Evolutionary conservation across 2,329 filamentous ascomycete species (phyloP).

Genomic region (Pseudocercospora musae): DNA sequence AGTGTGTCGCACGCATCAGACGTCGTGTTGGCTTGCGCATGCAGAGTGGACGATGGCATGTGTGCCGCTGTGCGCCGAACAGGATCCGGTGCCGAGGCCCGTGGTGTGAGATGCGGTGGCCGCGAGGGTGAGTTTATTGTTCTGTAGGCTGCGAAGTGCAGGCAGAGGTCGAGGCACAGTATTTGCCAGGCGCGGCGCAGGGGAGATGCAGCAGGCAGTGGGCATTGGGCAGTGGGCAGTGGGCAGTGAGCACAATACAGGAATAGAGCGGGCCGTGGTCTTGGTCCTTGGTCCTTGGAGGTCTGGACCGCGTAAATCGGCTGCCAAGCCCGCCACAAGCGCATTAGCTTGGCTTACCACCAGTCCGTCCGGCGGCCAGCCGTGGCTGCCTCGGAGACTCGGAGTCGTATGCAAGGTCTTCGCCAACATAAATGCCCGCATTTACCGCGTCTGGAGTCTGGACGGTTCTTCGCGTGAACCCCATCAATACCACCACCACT

Average conservation of each 20-base stretch:
- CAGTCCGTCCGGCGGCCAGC: too few species aligned
- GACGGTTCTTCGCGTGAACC: not conserved
- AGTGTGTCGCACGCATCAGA: not conserved
- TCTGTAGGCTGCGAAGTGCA: not conserved
- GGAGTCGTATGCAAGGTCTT: not conserved
- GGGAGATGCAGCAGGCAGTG: too few species aligned
- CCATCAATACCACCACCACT: not conserved
- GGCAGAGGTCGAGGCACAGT: not conserved
- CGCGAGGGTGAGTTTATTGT: too few species aligned
- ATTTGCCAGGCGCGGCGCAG: not conserved
- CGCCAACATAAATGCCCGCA: not conserved
- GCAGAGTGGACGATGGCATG: not conserved
- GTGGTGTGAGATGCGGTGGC: not conserved
- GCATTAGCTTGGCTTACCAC: too few species aligned
- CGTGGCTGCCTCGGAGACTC: too few species aligned
- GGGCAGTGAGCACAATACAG: too few species aligned
- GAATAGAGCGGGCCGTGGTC: not conserved
- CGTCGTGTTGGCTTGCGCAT: not conserved
- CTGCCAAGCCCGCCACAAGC: not conserved
- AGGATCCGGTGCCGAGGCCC: not conserved
- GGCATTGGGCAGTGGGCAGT: too few species aligned
- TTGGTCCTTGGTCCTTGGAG: too few species aligned
- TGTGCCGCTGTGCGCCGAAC: not conserved
- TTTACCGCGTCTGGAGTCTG: not conserved
- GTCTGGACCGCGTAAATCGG: not conserved